Percentiles rank a stretch among this genome's conserved stretches.
phyloP scores from a whole-genome alignment of 768 basidiomycete species.

The Termitomyces sp. region DNA sequence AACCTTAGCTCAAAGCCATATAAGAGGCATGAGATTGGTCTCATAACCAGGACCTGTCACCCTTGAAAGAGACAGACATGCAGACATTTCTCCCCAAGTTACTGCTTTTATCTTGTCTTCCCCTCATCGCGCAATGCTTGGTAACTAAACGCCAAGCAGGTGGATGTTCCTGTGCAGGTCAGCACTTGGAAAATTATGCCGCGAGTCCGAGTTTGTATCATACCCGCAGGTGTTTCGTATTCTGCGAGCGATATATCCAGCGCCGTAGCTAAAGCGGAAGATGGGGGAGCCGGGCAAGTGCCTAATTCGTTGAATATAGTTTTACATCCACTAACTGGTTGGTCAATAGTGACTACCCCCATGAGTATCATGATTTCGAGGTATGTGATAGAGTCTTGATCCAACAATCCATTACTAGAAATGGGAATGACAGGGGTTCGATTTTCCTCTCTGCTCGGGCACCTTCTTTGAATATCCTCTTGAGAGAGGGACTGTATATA shows the following conservation, averaged over 20 bases:
- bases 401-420: neutral
- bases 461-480: slow-evolving; percentile 23
- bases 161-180: slow-evolving; percentile 20
- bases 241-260: slow-evolving; percentile 14
- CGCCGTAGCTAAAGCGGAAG: slow-evolving; percentile 14
- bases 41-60: neutral
- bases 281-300: slow-evolving; percentile 18
- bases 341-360: slow-evolving; percentile 18
- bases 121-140: slow-evolving; percentile 9
- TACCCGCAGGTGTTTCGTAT: slow-evolving; percentile 9
- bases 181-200: neutral
- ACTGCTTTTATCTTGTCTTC: slow-evolving; percentile 6
- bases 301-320: no score
- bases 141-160: slow-evolving; percentile 14
- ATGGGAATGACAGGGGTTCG: slow-evolving; percentile 13
- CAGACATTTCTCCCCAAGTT: neutral
- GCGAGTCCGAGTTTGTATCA: neutral
- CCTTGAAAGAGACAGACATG: neutral
- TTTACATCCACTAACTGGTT: neutral
- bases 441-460: slow-evolving; percentile 17
- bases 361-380: slow-evolving; percentile 21
- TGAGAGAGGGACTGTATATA: slow-evolving; percentile 15
- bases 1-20: neutral
- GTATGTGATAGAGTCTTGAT: slow-evolving; percentile 1
- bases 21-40: neutral